Conservation (phyloP, 352 stramenopile species). For the Globisporangium perplexum region DNA sequence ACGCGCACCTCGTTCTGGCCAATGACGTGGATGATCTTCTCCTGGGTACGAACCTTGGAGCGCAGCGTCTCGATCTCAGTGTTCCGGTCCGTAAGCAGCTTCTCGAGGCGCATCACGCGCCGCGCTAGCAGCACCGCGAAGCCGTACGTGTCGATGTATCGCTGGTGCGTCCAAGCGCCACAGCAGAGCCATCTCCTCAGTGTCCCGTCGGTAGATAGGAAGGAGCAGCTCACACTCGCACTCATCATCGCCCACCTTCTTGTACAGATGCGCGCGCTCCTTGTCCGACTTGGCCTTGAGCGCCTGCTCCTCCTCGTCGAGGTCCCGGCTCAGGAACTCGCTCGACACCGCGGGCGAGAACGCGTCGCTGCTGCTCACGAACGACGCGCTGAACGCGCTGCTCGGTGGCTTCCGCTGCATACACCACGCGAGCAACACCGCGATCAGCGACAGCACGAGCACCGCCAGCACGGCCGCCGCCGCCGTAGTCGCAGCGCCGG, state of each 20-base stretch:
- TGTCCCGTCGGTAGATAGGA: no score
- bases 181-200: background rate
- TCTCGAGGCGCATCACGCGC: constrained; percentile 41
- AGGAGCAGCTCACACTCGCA: no score
- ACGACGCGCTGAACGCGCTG: constrained; percentile 19
- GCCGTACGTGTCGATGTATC: constrained; percentile 67
- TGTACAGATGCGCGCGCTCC: constrained; percentile 65
- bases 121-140: constrained; percentile 41
- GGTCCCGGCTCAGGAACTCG: constrained; percentile 54
- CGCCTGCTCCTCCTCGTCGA: constrained; percentile 55
- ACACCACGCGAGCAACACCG: background rate
- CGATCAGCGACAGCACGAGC: background rate
- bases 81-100: constrained; percentile 24
- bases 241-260: constrained; percentile 63
- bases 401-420: constrained; percentile 7
- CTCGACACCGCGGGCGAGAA: constrained; percentile 33
- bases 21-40: constrained; percentile 49
- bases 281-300: constrained; percentile 50
- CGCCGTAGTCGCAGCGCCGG: background rate
- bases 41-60: constrained; percentile 43
- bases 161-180: constrained; percentile 20
- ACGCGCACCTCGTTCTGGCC: constrained; percentile 30
- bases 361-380: constrained; percentile 16
- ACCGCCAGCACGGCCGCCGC: background rate
- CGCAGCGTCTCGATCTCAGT: constrained; percentile 41